These are phyloP conservation scores for Fusarium abutilonis DNA, from an alignment of 2,329 filamentous ascomycete genomes.

Conservation along the genomic window DNA sequence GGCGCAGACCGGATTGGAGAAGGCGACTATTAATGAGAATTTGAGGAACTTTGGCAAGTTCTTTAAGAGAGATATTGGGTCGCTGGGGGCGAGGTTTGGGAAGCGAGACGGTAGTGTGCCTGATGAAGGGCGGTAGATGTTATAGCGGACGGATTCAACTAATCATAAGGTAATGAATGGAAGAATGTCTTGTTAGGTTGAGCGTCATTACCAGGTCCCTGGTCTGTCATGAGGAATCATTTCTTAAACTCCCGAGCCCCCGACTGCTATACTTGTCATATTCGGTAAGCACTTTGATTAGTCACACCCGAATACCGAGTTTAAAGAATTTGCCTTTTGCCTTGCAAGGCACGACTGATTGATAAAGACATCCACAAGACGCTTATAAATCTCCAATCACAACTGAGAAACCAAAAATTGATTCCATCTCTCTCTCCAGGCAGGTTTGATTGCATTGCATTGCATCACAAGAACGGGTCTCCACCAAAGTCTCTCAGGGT, in stretches of 20 bases:
- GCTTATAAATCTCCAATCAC: constrained; percentile 33
- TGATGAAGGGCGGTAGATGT: constrained; percentile 41
- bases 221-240: constrained; percentile 37
- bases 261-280: background rate
- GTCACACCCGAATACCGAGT: constrained; percentile 3
- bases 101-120: constrained; percentile 61
- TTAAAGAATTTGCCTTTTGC: background rate
- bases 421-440: constrained; percentile 23
- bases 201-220: background rate
- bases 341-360: constrained; percentile 19
- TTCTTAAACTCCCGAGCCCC: constrained; percentile 4
- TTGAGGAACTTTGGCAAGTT: constrained; percentile 96
- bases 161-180: no score
- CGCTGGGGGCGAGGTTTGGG: constrained; percentile 78
- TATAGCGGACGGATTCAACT: no score
- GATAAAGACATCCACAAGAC: constrained; percentile 25
- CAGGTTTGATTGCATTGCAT: constrained; percentile 4
- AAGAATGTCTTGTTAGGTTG: no score
- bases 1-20: constrained; percentile 59
- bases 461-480: background rate
- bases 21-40: constrained; percentile 88
- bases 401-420: constrained; percentile 17
- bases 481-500: constrained; percentile 15
- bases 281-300: constrained; percentile 2
- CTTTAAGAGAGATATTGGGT: constrained; percentile 86